Evolutionary conservation across 1,284 basidiomycete species (phyloP).

Genomic region (Tremellales sp.): DNA sequence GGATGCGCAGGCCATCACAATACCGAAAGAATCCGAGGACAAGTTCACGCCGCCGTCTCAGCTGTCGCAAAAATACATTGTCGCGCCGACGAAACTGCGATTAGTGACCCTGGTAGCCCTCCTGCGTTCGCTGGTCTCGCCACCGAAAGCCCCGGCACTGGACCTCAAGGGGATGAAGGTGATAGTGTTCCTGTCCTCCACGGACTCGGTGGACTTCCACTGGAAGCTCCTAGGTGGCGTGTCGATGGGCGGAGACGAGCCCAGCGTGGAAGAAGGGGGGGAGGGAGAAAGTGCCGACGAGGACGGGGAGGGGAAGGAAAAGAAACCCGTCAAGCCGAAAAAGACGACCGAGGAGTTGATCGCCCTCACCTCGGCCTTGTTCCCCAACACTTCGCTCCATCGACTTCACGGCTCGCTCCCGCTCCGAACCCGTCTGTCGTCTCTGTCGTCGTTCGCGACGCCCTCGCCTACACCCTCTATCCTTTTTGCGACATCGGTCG

Average conservation of each 20-base stretch:
- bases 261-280: constrained; percentile 32
- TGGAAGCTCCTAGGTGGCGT: constrained; percentile 81
- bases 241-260: constrained; percentile 58
- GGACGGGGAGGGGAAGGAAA: constrained; percentile 31
- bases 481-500: constrained; percentile 92
- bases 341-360: constrained; percentile 50
- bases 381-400: constrained; percentile 78
- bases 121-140: constrained; percentile 66
- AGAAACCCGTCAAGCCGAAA: constrained; percentile 24
- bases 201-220: constrained; percentile 96
- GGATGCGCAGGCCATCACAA: constrained; percentile 24
- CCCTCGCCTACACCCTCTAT: constrained; percentile 55
- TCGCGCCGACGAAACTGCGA: constrained; percentile 89
- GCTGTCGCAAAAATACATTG: constrained; percentile 85
- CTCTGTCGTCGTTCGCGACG: constrained; percentile 74
- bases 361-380: constrained; percentile 64
- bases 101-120: constrained; percentile 87
- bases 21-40: constrained; percentile 45
- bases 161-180: constrained; percentile 54
- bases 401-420: constrained; percentile 93
- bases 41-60: constrained; percentile 93
- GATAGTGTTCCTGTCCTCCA: constrained; percentile 95
- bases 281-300: constrained; percentile 38
- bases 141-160: constrained; percentile 32
- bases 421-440: constrained; percentile 72